Base-by-base conservation (phyloP, 306 rosid species). In the Oxytropis ochrocephala region DNA sequence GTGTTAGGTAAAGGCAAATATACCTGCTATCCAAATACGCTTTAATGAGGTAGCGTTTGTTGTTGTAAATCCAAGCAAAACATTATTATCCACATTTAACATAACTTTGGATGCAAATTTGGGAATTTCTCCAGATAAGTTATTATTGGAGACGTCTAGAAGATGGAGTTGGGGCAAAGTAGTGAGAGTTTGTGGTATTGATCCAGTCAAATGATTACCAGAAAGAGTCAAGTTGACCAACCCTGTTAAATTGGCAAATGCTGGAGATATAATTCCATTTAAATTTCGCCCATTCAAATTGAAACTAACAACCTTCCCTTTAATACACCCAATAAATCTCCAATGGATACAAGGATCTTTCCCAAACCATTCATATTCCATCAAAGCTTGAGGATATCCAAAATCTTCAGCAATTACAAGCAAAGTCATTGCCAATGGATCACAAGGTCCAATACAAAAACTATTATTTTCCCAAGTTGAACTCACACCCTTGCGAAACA, bases 121-220 rank as follows among this genome's bases (percentile, higher is more conserved):
- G 0, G 98, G 98, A 63, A 89, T 1, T 8, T 38, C 55, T 4
- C 98, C 96, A 5, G 52, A 29, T 2, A 92, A 67, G 67, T 83
- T 86, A 58, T 92, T 92, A 16, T 86, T 59, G 4, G 95, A 85
- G 32, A 86, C 89, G 67, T 92, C 88, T 11, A 92, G 71, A 55
- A 24, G 44, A 56, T 66, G 80, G 46, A 92, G 95, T 61, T 74
- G 77, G 48, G 76, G 0, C 84, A 92, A 79, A 36, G 21, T 33
- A 12, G 82, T 50, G 77, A 92, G 78, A 8, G 42, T 64, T 2
- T 5, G 48, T 0, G 96, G 96, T 38, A 92, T 89, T 8, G 86
- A 14, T 4, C 98, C 96, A 0, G 49, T 67, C 78, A 92, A 79
- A 59, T 69, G 67, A 63, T 87, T 92, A 9, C 63, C 62, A 17